Evolutionary conservation across 768 basidiomycete species (phyloP).

Genomic region (Udeniomyces megalosporus): DNA sequence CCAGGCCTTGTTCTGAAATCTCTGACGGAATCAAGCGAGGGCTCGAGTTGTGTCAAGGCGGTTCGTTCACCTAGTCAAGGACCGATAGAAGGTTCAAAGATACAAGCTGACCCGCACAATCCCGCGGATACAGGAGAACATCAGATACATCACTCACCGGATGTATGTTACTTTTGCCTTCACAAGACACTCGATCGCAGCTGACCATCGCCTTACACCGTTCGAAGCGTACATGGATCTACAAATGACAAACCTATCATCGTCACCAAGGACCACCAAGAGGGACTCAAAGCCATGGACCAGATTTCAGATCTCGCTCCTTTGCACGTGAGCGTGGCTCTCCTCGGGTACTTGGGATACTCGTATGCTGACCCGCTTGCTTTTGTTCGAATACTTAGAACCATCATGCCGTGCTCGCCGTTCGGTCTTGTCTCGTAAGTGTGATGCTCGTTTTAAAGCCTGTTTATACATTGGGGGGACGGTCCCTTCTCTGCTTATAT

Average conservation of each 20-base stretch:
- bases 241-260: constrained; percentile 52
- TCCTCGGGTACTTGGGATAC: too few species aligned
- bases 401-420: constrained; percentile 33
- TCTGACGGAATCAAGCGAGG: not conserved
- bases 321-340: constrained; percentile 38
- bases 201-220: too few species aligned
- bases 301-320: constrained; percentile 51
- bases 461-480: too few species aligned
- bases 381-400: constrained; percentile 40
- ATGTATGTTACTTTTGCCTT: constrained; percentile 19
- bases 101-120: constrained; percentile 2
- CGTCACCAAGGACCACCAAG: constrained; percentile 50
- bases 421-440: constrained; percentile 44
- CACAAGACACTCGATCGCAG: constrained; percentile 29
- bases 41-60: not conserved
- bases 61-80: too few species aligned
- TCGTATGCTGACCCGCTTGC: constrained; percentile 29
- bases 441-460: too few species aligned
- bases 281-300: constrained; percentile 57
- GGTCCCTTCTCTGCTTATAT: too few species aligned
- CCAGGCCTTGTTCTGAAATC: not conserved
- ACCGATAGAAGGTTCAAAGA: too few species aligned
- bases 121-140: constrained; percentile 27
- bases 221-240: constrained; percentile 78
- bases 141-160: constrained; percentile 30